Conservation (phyloP, 75 land plant genomes). For the Sequoia sempervirens region DNA sequence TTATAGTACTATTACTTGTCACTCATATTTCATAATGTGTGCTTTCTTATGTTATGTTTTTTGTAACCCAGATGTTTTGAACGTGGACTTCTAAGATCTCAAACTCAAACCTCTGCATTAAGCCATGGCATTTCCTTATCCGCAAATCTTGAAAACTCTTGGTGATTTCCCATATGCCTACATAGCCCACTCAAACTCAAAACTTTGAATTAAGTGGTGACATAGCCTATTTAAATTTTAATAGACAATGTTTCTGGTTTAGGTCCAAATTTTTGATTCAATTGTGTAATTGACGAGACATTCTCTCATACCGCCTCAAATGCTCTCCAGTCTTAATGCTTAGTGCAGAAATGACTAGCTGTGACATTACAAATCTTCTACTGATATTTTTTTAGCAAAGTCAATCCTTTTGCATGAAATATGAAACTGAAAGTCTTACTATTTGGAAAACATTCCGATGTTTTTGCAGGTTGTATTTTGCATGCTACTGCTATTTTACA, state of each 20-base stretch:
- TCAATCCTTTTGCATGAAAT: not conserved
- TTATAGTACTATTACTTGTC: too few relatives aligned
- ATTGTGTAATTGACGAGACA: not conserved
- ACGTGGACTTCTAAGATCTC: not conserved
- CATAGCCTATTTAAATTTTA: not conserved
- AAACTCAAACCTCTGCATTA: not conserved
- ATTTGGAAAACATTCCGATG: not conserved
- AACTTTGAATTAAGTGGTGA: not conserved
- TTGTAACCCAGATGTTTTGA: not conserved
- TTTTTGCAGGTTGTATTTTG: slow-evolving; percentile 59
- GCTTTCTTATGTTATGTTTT: too few relatives aligned
- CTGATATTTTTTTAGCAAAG: not conserved
- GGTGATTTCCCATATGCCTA: not conserved
- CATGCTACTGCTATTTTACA: slow-evolving; percentile 45
- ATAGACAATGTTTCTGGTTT: not conserved
- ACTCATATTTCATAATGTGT: too few relatives aligned
- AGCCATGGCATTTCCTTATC: not conserved
- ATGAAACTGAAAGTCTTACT: not conserved
- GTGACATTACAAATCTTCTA: not conserved
- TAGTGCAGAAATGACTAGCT: not conserved
- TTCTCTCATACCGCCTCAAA: not conserved
- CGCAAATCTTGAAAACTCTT: not conserved
- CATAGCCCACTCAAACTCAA: not conserved
- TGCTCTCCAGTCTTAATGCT: not conserved
- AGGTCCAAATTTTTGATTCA: not conserved